A percentile compares a stretch with the other conserved stretches of the same genome.
phyloP scores from a whole-genome alignment of 352 stramenopile species.

The Globisporangium solare region DNA sequence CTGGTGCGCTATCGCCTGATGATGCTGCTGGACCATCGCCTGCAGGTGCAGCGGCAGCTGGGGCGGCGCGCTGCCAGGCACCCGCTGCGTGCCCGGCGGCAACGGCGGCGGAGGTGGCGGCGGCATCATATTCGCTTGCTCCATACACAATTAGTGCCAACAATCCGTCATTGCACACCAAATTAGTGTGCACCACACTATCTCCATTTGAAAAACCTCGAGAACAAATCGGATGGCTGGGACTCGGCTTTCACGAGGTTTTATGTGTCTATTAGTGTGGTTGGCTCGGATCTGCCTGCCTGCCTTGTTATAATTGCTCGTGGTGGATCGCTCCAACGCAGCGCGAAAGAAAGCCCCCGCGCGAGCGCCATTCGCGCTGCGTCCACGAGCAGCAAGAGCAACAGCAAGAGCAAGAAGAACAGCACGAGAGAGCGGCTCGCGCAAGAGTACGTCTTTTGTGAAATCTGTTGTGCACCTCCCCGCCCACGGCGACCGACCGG shows the following conservation, averaged over 20 bases:
- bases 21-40: constrained; percentile 39
- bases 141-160: not conserved
- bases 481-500: too few relatives aligned
- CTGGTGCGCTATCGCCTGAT: too few relatives aligned
- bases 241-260: not conserved
- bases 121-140: constrained; percentile 3
- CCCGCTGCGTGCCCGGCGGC: constrained; percentile 13
- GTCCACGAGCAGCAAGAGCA: too few relatives aligned
- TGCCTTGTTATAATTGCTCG: not conserved
- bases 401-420: too few relatives aligned
- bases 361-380: too few relatives aligned
- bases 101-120: constrained; percentile 18
- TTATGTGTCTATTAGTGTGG: not conserved
- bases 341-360: too few relatives aligned
- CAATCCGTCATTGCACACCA: too few relatives aligned
- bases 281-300: not conserved
- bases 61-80: constrained; percentile 1
- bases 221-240: not conserved
- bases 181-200: not conserved
- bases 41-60: constrained; percentile 46
- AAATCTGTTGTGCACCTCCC: too few relatives aligned
- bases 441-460: too few relatives aligned
- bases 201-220: not conserved
- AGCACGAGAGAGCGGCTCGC: too few relatives aligned
- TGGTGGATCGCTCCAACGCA: not conserved